Conservation (phyloP, 2,329 filamentous ascomycete genomes). For the Davidsoniella eucalypti region DNA sequence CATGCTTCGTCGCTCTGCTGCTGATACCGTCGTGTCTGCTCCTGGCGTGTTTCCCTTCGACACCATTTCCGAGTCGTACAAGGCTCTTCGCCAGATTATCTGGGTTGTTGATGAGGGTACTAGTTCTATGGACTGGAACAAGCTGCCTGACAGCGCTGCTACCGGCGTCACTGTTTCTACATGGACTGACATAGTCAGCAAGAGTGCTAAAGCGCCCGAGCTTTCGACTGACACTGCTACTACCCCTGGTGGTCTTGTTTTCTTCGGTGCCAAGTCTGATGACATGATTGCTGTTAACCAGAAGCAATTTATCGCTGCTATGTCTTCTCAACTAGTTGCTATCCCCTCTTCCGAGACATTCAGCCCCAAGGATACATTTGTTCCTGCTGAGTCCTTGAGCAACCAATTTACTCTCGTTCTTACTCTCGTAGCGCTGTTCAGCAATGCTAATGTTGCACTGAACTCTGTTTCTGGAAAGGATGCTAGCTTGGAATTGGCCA, state of each 20-base stretch:
- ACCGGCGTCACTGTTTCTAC: conserved; percentile 67
- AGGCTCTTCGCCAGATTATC: conserved; percentile 58
- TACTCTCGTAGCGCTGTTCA: conserved; percentile 68
- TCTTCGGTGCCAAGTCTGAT: conserved; percentile 47
- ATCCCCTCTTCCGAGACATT: conserved; percentile 63
- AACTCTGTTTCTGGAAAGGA: conserved; percentile 70
- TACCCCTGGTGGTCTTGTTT: conserved; percentile 39
- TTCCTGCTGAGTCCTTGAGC: conserved; percentile 68
- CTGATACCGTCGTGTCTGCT: conserved; percentile 68
- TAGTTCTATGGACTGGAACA: conserved; percentile 89
- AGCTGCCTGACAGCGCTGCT: conserved; percentile 61
- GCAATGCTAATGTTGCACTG: conserved; percentile 69
- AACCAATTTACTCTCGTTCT: conserved; percentile 64
- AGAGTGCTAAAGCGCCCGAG: conserved; percentile 45
- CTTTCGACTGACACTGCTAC: conserved; percentile 46
- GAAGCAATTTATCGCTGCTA: conserved; percentile 70
- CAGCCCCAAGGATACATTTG: conserved; percentile 58
- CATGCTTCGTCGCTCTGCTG: conserved; percentile 55
- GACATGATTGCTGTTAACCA: conserved; percentile 74
- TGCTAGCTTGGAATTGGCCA: conserved; percentile 56
- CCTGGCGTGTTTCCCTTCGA: conserved; percentile 79
- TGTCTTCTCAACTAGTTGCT: conserved; percentile 60
- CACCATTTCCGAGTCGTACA: conserved; percentile 49
- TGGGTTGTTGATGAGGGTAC: conserved; percentile 90
- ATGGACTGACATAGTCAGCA: conserved; percentile 78